phyloP scores from a whole-genome alignment of 352 stramenopile species.

The Pythium diclinum region DNA sequence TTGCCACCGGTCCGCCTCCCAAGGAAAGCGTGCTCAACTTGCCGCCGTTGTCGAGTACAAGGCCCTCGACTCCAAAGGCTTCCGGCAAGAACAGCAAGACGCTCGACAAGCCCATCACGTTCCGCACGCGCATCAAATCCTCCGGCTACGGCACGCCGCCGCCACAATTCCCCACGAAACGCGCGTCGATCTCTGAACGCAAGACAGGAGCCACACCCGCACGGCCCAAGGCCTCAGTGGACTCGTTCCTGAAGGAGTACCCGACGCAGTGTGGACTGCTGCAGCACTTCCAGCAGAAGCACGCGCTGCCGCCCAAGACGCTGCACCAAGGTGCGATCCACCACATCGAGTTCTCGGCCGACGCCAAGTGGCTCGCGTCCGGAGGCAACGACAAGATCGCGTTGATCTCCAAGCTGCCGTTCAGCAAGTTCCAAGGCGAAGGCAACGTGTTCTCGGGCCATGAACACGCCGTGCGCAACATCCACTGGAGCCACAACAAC shows the following conservation, averaged over 20 bases:
- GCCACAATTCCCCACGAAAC: constrained; percentile 19
- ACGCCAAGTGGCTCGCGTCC: constrained; percentile 71
- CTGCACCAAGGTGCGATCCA: constrained; percentile 71
- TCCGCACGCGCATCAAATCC: constrained; percentile 75
- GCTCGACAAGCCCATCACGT: constrained; percentile 77
- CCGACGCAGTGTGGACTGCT: constrained; percentile 53
- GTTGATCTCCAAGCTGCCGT: constrained; percentile 64
- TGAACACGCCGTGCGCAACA: constrained; percentile 52
- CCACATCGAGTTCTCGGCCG: constrained; percentile 71
- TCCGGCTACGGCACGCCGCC: constrained; percentile 66
- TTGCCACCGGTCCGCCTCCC: constrained; percentile 41
- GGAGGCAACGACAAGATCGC: constrained; percentile 60
- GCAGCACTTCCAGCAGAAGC: constrained; percentile 55
- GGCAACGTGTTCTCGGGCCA: constrained; percentile 68
- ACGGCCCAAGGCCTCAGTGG: constrained; percentile 21
- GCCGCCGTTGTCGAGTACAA: constrained; percentile 33
- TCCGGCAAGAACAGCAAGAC: constrained; percentile 25
- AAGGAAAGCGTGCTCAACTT: constrained; percentile 58
- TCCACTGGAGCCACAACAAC: constrained; percentile 80
- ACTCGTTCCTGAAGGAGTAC: constrained; percentile 68
- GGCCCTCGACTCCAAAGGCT: constrained; percentile 29
- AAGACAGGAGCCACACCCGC: constrained; percentile 14
- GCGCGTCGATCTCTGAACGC: constrained; percentile 28
- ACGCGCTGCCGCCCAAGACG: constrained; percentile 46
- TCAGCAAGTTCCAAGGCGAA: constrained; percentile 65